Conservation (phyloP, 306 rosid species). For the Oxytropis ochrocephala region DNA sequence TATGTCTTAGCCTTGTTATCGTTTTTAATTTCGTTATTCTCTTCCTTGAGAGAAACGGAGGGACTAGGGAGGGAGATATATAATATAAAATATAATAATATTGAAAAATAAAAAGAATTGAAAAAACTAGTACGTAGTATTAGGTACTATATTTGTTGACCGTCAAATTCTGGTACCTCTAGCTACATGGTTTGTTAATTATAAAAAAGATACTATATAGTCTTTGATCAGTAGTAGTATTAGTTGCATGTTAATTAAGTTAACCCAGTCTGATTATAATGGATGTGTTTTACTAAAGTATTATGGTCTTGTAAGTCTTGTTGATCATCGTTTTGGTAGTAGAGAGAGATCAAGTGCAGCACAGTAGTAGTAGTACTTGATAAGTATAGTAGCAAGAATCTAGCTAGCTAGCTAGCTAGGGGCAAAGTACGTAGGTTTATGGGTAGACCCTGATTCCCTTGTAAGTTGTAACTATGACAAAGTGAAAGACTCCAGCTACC, state of each 20-base stretch:
- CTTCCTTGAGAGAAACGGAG: neutral
- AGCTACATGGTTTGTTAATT: conserved; percentile 6
- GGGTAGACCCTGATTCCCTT: conserved; percentile 18
- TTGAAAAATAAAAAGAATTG: neutral
- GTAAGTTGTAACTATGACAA: neutral
- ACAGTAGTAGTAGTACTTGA: conserved; percentile 12
- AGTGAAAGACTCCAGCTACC: conserved; percentile 14
- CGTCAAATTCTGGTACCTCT: conserved; percentile 22
- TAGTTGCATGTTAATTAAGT: neutral
- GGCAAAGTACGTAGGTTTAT: neutral
- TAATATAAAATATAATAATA: neutral
- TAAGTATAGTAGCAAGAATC: conserved; percentile 26
- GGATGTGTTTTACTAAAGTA: neutral
- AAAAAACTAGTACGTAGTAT: neutral
- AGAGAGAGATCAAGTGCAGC: neutral
- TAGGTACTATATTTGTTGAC: conserved; percentile 14
- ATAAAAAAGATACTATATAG: neutral
- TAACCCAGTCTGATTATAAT: neutral
- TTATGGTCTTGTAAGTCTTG: too few relatives aligned
- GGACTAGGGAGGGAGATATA: neutral
- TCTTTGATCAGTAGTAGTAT: neutral
- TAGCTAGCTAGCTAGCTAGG: conserved; percentile 3
- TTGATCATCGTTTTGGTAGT: neutral
- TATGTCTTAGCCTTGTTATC: conserved; percentile 27
- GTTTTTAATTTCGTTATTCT: conserved; percentile 18